These are phyloP conservation scores for Cyclotella baltica DNA, from an alignment of 108 stramenopile species.

Conservation along the genomic window DNA sequence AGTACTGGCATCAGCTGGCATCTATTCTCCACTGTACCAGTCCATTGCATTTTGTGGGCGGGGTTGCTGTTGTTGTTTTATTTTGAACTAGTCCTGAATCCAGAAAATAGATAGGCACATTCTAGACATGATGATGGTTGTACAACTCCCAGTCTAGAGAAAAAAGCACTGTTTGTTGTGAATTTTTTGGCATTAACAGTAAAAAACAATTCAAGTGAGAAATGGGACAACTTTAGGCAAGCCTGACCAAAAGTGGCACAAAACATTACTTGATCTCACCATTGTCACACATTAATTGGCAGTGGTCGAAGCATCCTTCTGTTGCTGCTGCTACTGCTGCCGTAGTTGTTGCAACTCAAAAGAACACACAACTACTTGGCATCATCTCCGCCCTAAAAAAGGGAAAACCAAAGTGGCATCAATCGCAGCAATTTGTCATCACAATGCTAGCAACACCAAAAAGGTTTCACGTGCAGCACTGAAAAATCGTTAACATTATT, in stretches of 20 bases:
- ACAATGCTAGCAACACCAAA: too few relatives aligned
- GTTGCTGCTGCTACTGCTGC: background rate
- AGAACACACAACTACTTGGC: background rate
- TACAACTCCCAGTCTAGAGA: conserved; percentile 78
- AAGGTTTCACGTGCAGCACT: too few relatives aligned
- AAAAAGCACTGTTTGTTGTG: conserved; percentile 62
- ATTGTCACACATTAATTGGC: conserved; percentile 49
- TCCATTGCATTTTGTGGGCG: conserved; percentile 19
- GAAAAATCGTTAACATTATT: too few relatives aligned
- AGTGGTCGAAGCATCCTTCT: background rate
- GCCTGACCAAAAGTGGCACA: background rate
- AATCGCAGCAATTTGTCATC: too few relatives aligned
- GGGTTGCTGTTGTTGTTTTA: conserved; percentile 14
- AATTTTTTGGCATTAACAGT: background rate
- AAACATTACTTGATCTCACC: conserved; percentile 26
- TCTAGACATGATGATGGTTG: conserved; percentile 79
- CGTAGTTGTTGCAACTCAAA: background rate
- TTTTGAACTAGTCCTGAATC: conserved; percentile 10
- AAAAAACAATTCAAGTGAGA: background rate
- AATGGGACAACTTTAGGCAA: too few relatives aligned
- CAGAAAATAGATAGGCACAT: conserved; percentile 61
- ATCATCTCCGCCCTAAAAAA: too few relatives aligned
- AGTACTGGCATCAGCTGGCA: conserved; percentile 63
- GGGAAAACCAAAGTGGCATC: too few relatives aligned
- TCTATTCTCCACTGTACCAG: conserved; percentile 66